phyloP scores from a whole-genome alignment of 768 basidiomycete species.

The Chalciporus sphaerocephalus region DNA sequence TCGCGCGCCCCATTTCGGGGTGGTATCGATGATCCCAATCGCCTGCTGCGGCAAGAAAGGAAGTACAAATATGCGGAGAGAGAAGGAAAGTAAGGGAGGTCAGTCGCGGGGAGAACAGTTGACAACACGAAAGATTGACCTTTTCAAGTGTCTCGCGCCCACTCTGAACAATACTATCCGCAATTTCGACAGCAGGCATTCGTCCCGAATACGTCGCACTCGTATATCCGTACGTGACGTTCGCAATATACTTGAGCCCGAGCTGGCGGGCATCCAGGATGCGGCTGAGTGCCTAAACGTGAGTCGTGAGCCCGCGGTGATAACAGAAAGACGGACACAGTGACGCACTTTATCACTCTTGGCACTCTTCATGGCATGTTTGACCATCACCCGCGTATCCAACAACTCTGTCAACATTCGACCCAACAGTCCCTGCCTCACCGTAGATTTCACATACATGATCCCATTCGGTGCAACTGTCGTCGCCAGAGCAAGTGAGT shows the following conservation, averaged over 20 bases:
- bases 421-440: conserved; percentile 79
- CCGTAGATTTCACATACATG: conserved; percentile 82
- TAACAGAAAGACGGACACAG: not conserved
- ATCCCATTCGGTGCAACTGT: conserved; percentile 94
- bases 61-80: not conserved
- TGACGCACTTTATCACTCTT: conserved; percentile 66
- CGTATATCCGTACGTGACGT: conserved; percentile 96
- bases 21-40: conserved; percentile 70
- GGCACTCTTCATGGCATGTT: conserved; percentile 87
- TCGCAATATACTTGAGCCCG: conserved; percentile 89
- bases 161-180: conserved; percentile 95
- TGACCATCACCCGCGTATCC: conserved; percentile 97
- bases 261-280: conserved; percentile 90
- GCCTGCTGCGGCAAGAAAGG: conserved; percentile 51
- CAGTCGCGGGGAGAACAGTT: too few species aligned
- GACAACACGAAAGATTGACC: conserved; percentile 46
- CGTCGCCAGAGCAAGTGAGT: too few species aligned
- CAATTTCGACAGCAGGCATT: conserved; percentile 98
- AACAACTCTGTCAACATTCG: conserved; percentile 92
- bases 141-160: conserved; percentile 94
- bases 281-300: conserved; percentile 57
- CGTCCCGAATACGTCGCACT: conserved; percentile 91
- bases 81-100: too few species aligned
- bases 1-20: conserved; percentile 81
- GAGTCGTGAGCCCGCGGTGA: conserved; percentile 3